Conservation (phyloP, 345 rosid species). For the Citrus inodora region DNA sequence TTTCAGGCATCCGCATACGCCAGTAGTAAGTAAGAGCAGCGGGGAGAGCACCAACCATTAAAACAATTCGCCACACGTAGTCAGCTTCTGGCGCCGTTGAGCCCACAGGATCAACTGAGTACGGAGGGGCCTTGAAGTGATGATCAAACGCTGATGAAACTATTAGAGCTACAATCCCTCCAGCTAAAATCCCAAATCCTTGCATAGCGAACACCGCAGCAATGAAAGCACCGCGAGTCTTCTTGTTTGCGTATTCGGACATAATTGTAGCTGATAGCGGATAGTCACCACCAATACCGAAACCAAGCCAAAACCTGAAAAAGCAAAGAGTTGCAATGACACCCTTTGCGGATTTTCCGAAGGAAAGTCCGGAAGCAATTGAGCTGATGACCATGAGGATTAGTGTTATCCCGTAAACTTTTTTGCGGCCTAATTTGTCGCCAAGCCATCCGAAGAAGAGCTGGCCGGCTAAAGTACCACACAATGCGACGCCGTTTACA, state of each 20-base stretch:
- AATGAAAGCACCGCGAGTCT: constrained; percentile 70
- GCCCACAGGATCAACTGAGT: constrained; percentile 21
- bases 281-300: constrained; percentile 83
- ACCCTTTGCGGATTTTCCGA: constrained; percentile 30
- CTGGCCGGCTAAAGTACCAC: constrained; percentile 72
- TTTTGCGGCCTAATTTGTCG: constrained; percentile 72
- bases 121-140: constrained; percentile 40
- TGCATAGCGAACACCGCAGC: constrained; percentile 84
- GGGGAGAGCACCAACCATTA: constrained; percentile 74
- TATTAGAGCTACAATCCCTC: constrained; percentile 47
- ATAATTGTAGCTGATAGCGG: constrained; percentile 87
- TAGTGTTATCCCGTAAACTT: constrained; percentile 63
- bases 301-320: constrained; percentile 86
- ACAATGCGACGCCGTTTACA: constrained; percentile 71
- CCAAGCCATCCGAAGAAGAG: constrained; percentile 86
- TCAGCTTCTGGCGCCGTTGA: constrained; percentile 67
- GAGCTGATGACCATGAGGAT: constrained; percentile 62
- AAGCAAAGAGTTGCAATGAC: constrained; percentile 70
- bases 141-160: constrained; percentile 39
- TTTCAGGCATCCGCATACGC: constrained; percentile 81
- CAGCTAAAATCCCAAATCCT: constrained; percentile 68
- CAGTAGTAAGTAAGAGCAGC: constrained; percentile 64
- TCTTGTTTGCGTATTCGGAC: constrained; percentile 80
- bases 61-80: constrained; percentile 57
- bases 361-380: constrained; percentile 60